Conservation (phyloP, 768 basidiomycete species). For the Clitopilus passeckerianus region DNA sequence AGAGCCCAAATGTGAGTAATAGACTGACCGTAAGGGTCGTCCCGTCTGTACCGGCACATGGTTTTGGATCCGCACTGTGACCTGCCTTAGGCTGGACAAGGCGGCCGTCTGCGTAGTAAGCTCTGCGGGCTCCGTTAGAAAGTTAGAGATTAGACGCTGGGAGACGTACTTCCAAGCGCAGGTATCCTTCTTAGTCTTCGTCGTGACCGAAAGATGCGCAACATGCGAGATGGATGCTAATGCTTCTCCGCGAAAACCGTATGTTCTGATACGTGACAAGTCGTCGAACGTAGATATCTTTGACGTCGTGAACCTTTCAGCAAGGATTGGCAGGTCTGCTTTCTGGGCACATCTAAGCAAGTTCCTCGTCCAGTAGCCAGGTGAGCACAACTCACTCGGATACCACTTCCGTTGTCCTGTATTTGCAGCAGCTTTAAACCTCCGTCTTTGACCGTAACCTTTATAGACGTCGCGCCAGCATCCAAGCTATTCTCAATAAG, state of each 20-base stretch:
- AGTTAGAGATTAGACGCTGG: background rate
- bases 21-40: slow-evolving; percentile 75
- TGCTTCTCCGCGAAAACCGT: slow-evolving; percentile 97
- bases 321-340: slow-evolving; percentile 83
- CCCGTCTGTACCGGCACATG: slow-evolving; percentile 92
- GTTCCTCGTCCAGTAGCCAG: background rate
- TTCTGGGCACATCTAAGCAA: slow-evolving; percentile 42
- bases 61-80: slow-evolving; percentile 70
- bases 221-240: slow-evolving; percentile 95
- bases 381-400: slow-evolving; percentile 55
- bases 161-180: slow-evolving; percentile 90
- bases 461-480: slow-evolving; percentile 83
- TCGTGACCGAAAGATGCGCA: slow-evolving; percentile 82
- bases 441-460: slow-evolving; percentile 89
- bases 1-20: background rate
- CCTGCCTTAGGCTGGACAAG: slow-evolving; percentile 70
- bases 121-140: slow-evolving; percentile 39
- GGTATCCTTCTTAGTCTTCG: slow-evolving; percentile 76
- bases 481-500: slow-evolving; percentile 94
- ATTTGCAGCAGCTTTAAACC: slow-evolving; percentile 94
- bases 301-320: slow-evolving; percentile 93
- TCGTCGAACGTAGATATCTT: slow-evolving; percentile 88
- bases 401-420: slow-evolving; percentile 95
- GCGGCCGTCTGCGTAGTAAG: slow-evolving; percentile 74
- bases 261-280: slow-evolving; percentile 77